phyloP scores from a whole-genome alignment of 768 basidiomycete genomes.

The Kwoniella heveanensis region DNA sequence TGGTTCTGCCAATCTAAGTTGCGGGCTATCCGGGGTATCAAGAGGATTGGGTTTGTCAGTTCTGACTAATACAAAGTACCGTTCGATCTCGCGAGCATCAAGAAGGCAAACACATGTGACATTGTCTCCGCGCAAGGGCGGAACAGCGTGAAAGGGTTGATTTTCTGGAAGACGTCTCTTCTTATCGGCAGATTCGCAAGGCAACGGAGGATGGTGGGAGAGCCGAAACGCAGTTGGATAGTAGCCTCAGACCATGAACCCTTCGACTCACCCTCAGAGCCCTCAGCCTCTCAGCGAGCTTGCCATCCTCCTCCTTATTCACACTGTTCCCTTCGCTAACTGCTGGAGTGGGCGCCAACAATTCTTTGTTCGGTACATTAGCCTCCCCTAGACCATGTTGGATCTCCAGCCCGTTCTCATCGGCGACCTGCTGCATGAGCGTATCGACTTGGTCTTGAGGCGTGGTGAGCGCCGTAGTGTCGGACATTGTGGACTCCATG shows the following conservation, averaged over 20 bases:
- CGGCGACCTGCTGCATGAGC: conserved; percentile 89
- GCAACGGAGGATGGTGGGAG: too few relatives aligned
- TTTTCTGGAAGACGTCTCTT: too few relatives aligned
- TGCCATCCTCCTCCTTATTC: conserved; percentile 53
- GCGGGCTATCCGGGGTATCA: too few relatives aligned
- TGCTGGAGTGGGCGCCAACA: conserved; percentile 49
- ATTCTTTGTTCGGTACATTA: conserved; percentile 65
- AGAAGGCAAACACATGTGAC: too few relatives aligned
- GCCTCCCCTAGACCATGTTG: conserved; percentile 77
- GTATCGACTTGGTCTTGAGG: conserved; percentile 96
- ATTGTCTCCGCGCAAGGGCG: too few relatives aligned
- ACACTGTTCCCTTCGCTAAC: conserved; percentile 68
- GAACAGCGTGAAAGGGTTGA: too few relatives aligned
- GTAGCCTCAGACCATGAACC: too few relatives aligned
- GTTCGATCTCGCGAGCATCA: too few relatives aligned
- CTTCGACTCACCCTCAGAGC: conserved; percentile 64
- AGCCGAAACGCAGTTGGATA: too few relatives aligned
- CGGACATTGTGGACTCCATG: conserved; percentile 96
- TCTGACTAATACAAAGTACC: too few relatives aligned
- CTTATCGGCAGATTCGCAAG: too few relatives aligned
- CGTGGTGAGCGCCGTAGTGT: conserved; percentile 86
- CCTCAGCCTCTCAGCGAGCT: conserved; percentile 79
- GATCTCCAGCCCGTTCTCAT: conserved; percentile 93
- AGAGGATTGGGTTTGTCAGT: too few relatives aligned
- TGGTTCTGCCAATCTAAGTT: conserved; percentile 4